Base-by-base conservation (phyloP, 495 filamentous ascomycete genomes). In the Penicillium goetzii region DNA sequence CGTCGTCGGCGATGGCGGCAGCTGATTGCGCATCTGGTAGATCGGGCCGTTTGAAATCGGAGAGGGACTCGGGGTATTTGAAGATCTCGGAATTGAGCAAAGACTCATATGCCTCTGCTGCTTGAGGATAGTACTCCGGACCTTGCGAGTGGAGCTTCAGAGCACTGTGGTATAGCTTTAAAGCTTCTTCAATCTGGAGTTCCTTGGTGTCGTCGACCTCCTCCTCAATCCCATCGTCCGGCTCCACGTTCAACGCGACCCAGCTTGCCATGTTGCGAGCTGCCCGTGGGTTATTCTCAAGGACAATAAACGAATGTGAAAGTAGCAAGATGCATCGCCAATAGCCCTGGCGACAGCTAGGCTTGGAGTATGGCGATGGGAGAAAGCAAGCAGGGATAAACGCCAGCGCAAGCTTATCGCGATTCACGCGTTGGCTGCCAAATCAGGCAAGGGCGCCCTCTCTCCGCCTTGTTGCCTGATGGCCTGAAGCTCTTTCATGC, bases 131-230 rank as follows among this genome's bases (percentile, higher is more conserved):
- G 68, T 85, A 90, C 3, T 74, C 75, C 6, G 92, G 88, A 4
- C 95, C 92, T 76, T 95, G 91, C 5, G 93, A 89, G 69, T 99
- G 96, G 63, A 93, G 86, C 73, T 94, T 97, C 30, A 99, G 79
- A 25, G 95, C 95, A 59, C 82, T 89, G 72, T 97, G 92, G 74
- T 98, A 99, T 30, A 94, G 86, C 78, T 97, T 98, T 62, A 99
- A 79, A 30, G 95, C 92, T 75, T 99, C 95, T 73, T 99, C 95
- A 71, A 98, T 94, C 83, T 94, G 93, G 56, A 99, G 87, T 72
- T 98, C 93, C 77, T 91, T 93, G 49, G 93, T 97, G 63, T 94
- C 92, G 68, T 99, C 95, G 70, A 97, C 78, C 76, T 97, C 95
- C 68, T 95, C 92, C 65, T 96, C 92, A 65, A 89, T 81, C 56